A percentile compares a stretch with the other conserved stretches of the same genome.
phyloP scores from a whole-genome alignment of 305 asterid genomes.

The Lippia alba region DNA sequence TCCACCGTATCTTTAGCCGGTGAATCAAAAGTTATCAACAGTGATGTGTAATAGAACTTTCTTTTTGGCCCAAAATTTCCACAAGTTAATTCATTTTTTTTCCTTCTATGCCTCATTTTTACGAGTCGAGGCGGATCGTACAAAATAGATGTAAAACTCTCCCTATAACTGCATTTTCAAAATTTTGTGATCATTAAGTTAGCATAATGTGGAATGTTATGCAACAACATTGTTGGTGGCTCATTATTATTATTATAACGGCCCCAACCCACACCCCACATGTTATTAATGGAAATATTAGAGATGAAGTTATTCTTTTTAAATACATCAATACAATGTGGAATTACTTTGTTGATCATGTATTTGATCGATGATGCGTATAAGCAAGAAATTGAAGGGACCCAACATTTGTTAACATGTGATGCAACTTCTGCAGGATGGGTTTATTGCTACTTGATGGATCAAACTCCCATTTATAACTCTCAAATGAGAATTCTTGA shows the following conservation, averaged over 20 bases:
- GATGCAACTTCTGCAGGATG: slow-evolving; percentile 24
- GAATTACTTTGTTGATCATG: not conserved
- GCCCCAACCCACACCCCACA: too few species aligned
- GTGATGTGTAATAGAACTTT: not conserved
- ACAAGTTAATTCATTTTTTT: too few species aligned
- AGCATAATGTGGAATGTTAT: too few species aligned
- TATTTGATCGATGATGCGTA: slow-evolving; percentile 43
- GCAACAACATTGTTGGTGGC: too few species aligned
- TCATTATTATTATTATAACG: too few species aligned
- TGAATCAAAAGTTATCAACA: not conserved
- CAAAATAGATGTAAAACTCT: too few species aligned
- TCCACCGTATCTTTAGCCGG: not conserved
- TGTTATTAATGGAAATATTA: slow-evolving; percentile 1
- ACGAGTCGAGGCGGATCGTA: too few species aligned
- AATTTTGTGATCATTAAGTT: too few species aligned
- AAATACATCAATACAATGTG: slow-evolving; percentile 8
- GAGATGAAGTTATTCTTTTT: slow-evolving; percentile 14
- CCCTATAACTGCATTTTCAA: too few species aligned
- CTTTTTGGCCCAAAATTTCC: too few species aligned
- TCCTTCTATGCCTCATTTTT: too few species aligned
- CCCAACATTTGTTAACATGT: slow-evolving; percentile 37
- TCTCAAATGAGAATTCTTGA: not conserved
- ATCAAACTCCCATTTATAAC: not conserved
- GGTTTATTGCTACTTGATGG: slow-evolving; percentile 36
- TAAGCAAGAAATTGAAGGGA: slow-evolving; percentile 48